phyloP scores from a whole-genome alignment of 345 rosid species.

The Iberis pinnata region DNA sequence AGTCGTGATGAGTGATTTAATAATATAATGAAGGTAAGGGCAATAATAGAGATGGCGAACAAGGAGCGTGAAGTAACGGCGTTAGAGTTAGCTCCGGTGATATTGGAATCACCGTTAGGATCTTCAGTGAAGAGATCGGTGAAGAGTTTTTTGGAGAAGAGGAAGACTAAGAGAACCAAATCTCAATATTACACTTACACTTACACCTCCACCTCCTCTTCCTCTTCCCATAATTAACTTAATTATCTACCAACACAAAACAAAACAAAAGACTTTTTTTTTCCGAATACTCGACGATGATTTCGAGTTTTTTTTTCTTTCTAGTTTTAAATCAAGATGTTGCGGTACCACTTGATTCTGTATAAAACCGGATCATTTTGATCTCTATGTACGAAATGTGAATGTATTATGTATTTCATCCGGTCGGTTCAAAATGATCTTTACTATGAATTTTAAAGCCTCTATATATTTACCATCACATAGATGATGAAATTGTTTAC shows the following conservation, averaged over 20 bases:
- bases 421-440: slow-evolving; percentile 16
- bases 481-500: neutral
- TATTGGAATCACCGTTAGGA: slow-evolving; percentile 15
- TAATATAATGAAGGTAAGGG: slow-evolving; percentile 21
- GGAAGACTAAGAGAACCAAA: slow-evolving; percentile 29
- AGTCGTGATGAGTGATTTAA: too few species aligned
- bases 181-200: neutral
- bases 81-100: slow-evolving; percentile 17
- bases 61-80: slow-evolving; percentile 17
- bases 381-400: too few species aligned
- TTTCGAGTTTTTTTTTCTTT: slow-evolving; percentile 17
- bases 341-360: neutral
- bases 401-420: neutral
- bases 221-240: slow-evolving; percentile 17
- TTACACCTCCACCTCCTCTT: slow-evolving; percentile 17
- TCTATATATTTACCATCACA: neutral
- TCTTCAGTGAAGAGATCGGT: slow-evolving; percentile 24
- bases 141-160: slow-evolving; percentile 29
- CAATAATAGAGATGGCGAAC: slow-evolving; percentile 26
- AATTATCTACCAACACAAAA: neutral
- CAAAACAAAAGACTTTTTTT: neutral
- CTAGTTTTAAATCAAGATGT: neutral
- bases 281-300: slow-evolving; percentile 12
- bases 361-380: too few species aligned
- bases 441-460: neutral